A percentile compares a stretch with the other conserved stretches of the same genome.
Evolutionary conservation across 2,329 filamentous ascomycete species (phyloP).

Genomic region (Phymatotrichopsis omnivora): DNA sequence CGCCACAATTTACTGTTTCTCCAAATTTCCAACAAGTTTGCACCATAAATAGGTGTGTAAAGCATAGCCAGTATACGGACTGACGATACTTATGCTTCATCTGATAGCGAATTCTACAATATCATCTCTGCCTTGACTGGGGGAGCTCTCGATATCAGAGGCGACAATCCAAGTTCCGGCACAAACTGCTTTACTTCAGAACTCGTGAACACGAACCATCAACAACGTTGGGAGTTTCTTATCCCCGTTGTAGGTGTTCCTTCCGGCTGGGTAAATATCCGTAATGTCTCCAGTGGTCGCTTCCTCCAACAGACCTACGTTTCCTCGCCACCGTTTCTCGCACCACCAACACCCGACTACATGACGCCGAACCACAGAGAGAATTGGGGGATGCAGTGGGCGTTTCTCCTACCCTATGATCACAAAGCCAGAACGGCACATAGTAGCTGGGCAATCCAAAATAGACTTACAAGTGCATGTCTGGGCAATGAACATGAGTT

Average conservation of each 20-base stretch:
- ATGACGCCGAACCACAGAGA: not conserved
- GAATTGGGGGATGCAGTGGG: not conserved
- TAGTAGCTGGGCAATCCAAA: not conserved
- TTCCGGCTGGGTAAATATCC: constrained; percentile 4
- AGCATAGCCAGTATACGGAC: too few species aligned
- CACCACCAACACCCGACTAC: not conserved
- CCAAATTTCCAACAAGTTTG: too few species aligned
- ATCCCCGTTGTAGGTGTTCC: constrained; percentile 1
- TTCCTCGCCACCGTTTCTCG: not conserved
- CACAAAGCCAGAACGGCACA: not conserved
- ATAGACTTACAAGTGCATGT: not conserved
- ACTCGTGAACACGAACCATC: not conserved
- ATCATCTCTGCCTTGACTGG: not conserved
- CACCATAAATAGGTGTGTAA: too few species aligned
- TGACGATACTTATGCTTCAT: too few species aligned
- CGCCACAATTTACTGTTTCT: too few species aligned
- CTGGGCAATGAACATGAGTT: not conserved
- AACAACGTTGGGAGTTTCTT: constrained; percentile 6
- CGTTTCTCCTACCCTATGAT: not conserved
- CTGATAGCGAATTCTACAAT: not conserved
- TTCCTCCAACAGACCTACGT: not conserved
- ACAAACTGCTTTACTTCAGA: not conserved
- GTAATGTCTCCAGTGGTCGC: not conserved
- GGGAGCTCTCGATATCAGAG: not conserved
- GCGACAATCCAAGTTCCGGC: not conserved